A percentile compares a stretch with the other conserved stretches of the same genome.
These are phyloP conservation scores for Amesomyces nigricolor DNA, from an alignment of 2,329 filamentous ascomycete genomes.

Conservation along the genomic window DNA sequence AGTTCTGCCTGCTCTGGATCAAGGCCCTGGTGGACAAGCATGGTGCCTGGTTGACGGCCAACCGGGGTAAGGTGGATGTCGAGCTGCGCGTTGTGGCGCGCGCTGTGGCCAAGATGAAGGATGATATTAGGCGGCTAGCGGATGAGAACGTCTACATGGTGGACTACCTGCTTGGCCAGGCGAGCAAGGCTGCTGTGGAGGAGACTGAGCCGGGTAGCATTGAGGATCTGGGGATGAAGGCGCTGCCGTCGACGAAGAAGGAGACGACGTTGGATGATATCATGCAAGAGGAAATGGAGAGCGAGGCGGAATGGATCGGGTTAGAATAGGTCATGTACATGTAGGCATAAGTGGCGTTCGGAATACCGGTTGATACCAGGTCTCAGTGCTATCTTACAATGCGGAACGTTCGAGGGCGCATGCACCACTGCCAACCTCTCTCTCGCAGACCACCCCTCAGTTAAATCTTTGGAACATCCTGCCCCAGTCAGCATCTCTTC, in stretches of 20 bases:
- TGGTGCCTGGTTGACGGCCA: constrained; percentile 77
- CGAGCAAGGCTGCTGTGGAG: constrained; percentile 30
- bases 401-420: no score
- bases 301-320: constrained; percentile 44
- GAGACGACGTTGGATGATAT: constrained; percentile 25
- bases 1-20: constrained; percentile 93
- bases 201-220: constrained; percentile 10
- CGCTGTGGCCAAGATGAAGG: constrained; percentile 71
- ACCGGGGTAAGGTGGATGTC: constrained; percentile 71
- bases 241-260: constrained; percentile 27
- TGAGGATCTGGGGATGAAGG: constrained; percentile 28
- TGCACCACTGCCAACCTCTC: no score
- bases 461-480: constrained; percentile 18
- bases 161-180: constrained; percentile 66
- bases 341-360: constrained; percentile 15
- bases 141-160: constrained; percentile 88
- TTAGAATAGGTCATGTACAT: constrained; percentile 35
- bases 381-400: neutral
- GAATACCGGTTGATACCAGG: constrained; percentile 22
- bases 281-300: constrained; percentile 32
- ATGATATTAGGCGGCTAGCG: constrained; percentile 74
- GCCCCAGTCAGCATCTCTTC: neutral
- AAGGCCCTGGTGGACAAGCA: constrained; percentile 76
- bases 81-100: constrained; percentile 80
- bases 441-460: neutral